These are phyloP conservation scores for Dimargaris xerosporica DNA, from an alignment of 192 early-diverging fungal species.

Conservation along the genomic window DNA sequence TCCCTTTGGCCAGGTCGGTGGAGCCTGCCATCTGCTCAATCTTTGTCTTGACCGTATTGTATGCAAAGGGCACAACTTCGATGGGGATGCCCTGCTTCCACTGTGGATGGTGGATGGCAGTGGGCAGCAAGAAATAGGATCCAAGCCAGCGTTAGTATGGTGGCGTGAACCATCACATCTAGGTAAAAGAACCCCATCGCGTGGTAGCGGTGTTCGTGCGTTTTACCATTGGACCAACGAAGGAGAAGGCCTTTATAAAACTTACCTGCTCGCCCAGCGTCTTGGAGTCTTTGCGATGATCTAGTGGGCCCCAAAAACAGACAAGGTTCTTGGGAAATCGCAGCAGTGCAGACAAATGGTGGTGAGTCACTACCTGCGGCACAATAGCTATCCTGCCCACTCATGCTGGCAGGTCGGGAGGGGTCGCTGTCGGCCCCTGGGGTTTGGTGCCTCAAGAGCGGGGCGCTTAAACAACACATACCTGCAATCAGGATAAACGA, in stretches of 20 bases:
- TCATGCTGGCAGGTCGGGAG: too few relatives aligned
- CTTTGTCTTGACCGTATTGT: constrained; percentile 39
- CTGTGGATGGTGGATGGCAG: constrained; percentile 19
- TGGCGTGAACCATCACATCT: too few relatives aligned
- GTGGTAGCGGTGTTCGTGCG: background rate
- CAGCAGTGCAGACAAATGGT: too few relatives aligned
- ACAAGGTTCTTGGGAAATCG: background rate
- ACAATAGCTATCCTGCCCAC: too few relatives aligned
- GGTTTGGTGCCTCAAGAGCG: too few relatives aligned
- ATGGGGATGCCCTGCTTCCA: constrained; percentile 85
- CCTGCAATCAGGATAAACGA: constrained; percentile 75
- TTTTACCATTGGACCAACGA: background rate
- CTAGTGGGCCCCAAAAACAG: constrained; percentile 16
- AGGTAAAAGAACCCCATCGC: background rate
- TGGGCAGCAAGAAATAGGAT: background rate
- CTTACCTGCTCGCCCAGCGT: constrained; percentile 51
- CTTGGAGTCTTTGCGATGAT: constrained; percentile 71
- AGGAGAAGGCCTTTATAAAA: background rate
- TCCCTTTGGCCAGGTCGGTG: background rate
- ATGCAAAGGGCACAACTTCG: constrained; percentile 77
- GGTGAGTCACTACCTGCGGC: too few relatives aligned
- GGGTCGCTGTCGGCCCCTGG: too few relatives aligned
- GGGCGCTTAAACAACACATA: constrained; percentile 7
- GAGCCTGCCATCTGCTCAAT: constrained; percentile 25
- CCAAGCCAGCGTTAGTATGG: background rate